Evolutionary conservation across 805 yeast genomes (phyloP), one percentile per base, ranked within the genome.

Genomic region (Teunomyces aglyptinius): DNA sequence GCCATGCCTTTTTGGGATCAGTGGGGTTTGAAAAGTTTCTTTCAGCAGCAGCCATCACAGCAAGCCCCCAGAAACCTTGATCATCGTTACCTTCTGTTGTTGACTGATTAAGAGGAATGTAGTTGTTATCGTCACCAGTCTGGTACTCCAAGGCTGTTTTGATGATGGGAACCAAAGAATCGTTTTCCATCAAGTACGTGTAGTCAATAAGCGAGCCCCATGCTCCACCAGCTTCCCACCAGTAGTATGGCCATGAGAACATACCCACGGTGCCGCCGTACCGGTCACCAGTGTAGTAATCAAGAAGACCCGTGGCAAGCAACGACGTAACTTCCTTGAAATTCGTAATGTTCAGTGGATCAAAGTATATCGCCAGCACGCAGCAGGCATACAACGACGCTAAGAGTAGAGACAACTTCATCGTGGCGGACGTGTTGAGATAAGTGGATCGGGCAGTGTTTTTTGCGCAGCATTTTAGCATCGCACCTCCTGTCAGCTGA

Each of bases 161-260:
- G 45, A 89, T 76, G 31, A 76, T 47, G 10, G 75, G 73, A 38
- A 77, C 85, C 56, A 81, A 87, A 1, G 91, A 80, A 52, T 77
- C 78, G 63, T 91, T 86, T 32, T 84, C 78, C 63, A 88, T 80
- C 61, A 75, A 84, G 54, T 63, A 82, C 70, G 89, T 77, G 65
- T 86, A 85, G 63, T 90, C 97, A 38, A 92, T 60, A 76, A 92
- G 71, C 15, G 86, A 75, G 6, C 96, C 96, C 88, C 90, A 89
- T 1, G 92, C 96, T 50, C 91, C 96, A 54, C 98, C 98, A 7
- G 97, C 96, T 70, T 90, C 89, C 97, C 97, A 91, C 99, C 98
- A 92, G 75, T 92, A 92, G 75, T 92, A 91, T 0, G 98, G 98
- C 60, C 75, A 70, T 10, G 83, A 72, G 64, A 94, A 91, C 90